Percentiles rank a stretch among this genome's conserved stretches.
These are phyloP conservation scores for Allantophomopsis cytisporea DNA, from an alignment of 2,329 filamentous ascomycete genomes.

Conservation along the genomic window DNA sequence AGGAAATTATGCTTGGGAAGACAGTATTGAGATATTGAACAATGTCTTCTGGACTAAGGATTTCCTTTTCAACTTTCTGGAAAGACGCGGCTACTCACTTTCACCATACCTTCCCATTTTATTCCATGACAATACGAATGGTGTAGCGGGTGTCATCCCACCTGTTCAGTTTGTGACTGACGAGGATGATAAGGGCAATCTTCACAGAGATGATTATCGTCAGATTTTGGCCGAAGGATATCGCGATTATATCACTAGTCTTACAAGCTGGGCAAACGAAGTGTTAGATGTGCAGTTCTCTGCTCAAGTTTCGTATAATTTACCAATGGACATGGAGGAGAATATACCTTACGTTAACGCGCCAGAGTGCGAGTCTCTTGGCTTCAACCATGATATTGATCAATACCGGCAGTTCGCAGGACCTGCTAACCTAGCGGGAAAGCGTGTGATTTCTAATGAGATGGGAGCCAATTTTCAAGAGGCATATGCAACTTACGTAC, in stretches of 20 bases:
- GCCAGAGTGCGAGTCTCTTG: no score
- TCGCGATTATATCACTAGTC: slow-evolving; percentile 6
- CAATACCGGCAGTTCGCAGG: no score
- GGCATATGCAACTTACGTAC: no score
- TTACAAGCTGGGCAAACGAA: slow-evolving; percentile 24
- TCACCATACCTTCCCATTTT: slow-evolving; percentile 19
- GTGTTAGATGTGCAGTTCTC: slow-evolving; percentile 13
- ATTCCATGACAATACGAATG: not conserved
- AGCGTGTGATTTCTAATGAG: no score
- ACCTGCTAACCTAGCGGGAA: no score
- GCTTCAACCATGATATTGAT: no score
- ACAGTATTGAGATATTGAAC: not conserved
- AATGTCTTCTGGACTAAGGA: slow-evolving; percentile 21
- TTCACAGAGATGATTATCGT: slow-evolving; percentile 1
- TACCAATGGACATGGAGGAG: no score
- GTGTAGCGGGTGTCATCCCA: not conserved
- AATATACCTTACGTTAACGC: no score
- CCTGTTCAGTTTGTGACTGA: not conserved
- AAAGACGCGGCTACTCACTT: slow-evolving; percentile 19
- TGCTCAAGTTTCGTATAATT: no score
- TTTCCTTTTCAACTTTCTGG: slow-evolving; percentile 16
- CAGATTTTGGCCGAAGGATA: not conserved
- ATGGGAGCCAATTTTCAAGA: no score
- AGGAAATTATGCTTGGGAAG: no score
- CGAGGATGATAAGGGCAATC: not conserved